phyloP scores from a whole-genome alignment of 805 yeast species.

The Torulaspora maleeae region DNA sequence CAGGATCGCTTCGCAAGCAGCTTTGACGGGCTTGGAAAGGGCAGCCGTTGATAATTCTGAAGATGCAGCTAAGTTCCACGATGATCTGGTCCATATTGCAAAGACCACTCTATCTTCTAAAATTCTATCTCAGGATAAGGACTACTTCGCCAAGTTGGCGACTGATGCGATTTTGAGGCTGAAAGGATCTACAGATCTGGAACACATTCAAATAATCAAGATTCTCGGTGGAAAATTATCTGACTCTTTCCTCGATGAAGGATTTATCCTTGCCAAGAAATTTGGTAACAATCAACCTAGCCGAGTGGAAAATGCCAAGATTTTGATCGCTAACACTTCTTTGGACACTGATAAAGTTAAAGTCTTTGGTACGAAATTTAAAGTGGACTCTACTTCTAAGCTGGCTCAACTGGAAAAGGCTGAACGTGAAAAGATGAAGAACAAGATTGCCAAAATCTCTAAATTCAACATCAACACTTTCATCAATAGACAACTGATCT shows the following conservation, averaged over 20 bases:
- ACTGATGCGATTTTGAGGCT: slow-evolving; percentile 90
- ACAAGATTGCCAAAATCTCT: slow-evolving; percentile 82
- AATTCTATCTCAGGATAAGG: slow-evolving; percentile 91
- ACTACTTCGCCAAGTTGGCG: slow-evolving; percentile 80
- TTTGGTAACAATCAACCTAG: slow-evolving; percentile 96
- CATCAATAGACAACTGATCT: slow-evolving; percentile 92
- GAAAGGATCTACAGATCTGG: slow-evolving; percentile 81
- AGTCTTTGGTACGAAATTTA: slow-evolving; percentile 95
- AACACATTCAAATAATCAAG: slow-evolving; percentile 88
- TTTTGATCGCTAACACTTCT: slow-evolving; percentile 90
- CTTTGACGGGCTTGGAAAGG: slow-evolving; percentile 70
- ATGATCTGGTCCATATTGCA: slow-evolving; percentile 81
- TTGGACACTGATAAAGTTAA: slow-evolving; percentile 97
- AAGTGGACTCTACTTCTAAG: slow-evolving; percentile 91
- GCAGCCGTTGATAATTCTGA: slow-evolving; percentile 70
- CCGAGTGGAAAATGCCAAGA: slow-evolving; percentile 72
- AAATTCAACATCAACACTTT: slow-evolving; percentile 84
- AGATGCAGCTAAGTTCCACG: slow-evolving; percentile 55
- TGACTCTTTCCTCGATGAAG: slow-evolving; percentile 93
- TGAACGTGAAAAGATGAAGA: slow-evolving; percentile 88
- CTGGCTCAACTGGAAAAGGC: slow-evolving; percentile 92
- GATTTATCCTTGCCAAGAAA: slow-evolving; percentile 84
- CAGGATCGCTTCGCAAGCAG: slow-evolving; percentile 83
- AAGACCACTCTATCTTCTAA: slow-evolving; percentile 91
- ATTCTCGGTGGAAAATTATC: slow-evolving; percentile 88